Evolutionary conservation across 148 eudicot genomes (phyloP).

Genomic region (Diospyros kaki): DNA sequence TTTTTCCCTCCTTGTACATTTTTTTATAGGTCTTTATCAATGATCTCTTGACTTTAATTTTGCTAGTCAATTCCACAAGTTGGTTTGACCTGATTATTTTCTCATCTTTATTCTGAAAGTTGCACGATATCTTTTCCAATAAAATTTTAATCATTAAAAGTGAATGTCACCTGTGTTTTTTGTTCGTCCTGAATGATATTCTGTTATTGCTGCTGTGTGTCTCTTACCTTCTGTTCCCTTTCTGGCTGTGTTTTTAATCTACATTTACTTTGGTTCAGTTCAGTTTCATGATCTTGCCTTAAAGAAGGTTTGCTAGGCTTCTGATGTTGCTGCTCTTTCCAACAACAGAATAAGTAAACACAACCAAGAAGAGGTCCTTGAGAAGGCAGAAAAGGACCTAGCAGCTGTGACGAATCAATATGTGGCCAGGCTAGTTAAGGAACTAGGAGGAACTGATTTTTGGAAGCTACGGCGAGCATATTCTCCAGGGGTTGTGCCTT

Average conservation of each 20-base stretch:
- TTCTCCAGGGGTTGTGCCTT: conserved; percentile 82
- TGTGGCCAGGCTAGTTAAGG: conserved; percentile 68
- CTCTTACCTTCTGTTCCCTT: background rate
- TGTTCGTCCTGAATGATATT: background rate
- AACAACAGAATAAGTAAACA: conserved; percentile 69
- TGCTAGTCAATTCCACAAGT: background rate
- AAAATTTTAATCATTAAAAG: background rate
- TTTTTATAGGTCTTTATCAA: background rate
- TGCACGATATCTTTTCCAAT: background rate
- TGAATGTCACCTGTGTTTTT: background rate
- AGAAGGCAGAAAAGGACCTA: conserved; percentile 90
- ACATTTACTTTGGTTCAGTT: background rate
- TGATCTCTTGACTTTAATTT: background rate
- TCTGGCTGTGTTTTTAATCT: background rate
- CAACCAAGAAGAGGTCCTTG: conserved; percentile 77
- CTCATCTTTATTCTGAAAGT: background rate
- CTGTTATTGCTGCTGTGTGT: background rate
- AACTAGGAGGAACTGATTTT: conserved; percentile 78
- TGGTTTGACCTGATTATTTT: background rate
- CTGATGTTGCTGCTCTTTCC: conserved; percentile 7
- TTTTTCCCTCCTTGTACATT: conserved; percentile 1
- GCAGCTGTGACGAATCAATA: conserved; percentile 68
- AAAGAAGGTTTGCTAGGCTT: background rate
- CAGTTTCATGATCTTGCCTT: background rate
- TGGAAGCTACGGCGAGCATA: conserved; percentile 97